phyloP scores from a whole-genome alignment of 1,284 basidiomycete species.

The Austroboletus rostrupii region DNA sequence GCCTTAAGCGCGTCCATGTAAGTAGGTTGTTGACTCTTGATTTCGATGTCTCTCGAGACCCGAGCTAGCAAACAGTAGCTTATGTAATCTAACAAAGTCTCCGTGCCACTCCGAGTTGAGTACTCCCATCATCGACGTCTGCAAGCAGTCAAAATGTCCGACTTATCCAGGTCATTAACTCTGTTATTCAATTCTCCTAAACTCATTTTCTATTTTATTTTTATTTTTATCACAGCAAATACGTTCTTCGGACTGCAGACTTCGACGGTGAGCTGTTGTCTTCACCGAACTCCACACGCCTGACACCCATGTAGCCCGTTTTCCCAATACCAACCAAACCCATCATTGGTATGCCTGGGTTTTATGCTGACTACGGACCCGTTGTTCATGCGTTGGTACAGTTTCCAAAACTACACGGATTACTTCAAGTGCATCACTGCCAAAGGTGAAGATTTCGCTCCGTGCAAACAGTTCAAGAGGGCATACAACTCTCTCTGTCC shows the following conservation, averaged over 20 bases:
- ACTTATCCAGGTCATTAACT: conserved; percentile 48
- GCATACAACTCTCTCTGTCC: conserved; percentile 97
- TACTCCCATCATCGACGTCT: conserved; percentile 26
- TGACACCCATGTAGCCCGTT: conserved; percentile 60
- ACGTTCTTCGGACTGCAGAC: conserved; percentile 79
- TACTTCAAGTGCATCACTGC: conserved; percentile 97
- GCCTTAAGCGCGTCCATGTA: conserved; percentile 85
- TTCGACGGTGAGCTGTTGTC: conserved; percentile 66
- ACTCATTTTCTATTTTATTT: conserved; percentile 8
- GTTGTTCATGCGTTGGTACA: conserved; percentile 29
- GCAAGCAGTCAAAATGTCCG: conserved; percentile 50
- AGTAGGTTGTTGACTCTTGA: conserved; percentile 1
- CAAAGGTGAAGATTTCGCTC: conserved; percentile 96
- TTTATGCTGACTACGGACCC: neutral
- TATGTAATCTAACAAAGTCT: conserved; percentile 24
- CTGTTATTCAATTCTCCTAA: neutral
- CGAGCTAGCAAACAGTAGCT: conserved; percentile 5
- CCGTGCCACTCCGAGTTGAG: conserved; percentile 41
- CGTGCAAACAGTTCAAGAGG: conserved; percentile 98
- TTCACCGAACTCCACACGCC: neutral
- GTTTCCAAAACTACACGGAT: conserved; percentile 95
- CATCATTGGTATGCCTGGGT: conserved; percentile 74
- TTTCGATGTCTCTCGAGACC: neutral
- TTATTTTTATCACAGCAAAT: conserved; percentile 54
- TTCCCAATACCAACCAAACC: conserved; percentile 95